phyloP scores from a whole-genome alignment of 805 yeast species.

The Yamadazyma akitaensis region DNA sequence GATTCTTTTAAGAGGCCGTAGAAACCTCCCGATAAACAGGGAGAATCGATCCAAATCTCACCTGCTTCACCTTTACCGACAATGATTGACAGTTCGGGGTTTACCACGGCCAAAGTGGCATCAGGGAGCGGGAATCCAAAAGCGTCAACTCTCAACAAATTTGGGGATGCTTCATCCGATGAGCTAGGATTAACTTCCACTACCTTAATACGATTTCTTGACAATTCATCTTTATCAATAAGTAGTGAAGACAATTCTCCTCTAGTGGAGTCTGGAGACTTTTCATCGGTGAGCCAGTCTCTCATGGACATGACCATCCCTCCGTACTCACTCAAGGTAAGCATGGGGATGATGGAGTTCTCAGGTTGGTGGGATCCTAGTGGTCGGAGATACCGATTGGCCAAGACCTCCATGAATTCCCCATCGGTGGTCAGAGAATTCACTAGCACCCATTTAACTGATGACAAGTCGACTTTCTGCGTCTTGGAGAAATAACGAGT shows the following conservation, averaged over 20 bases:
- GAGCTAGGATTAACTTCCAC: conserved; percentile 56
- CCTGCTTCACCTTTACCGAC: conserved; percentile 81
- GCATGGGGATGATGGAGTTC: conserved; percentile 80
- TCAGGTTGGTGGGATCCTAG: conserved; percentile 78
- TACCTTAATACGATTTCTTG: conserved; percentile 68
- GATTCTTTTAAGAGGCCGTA: conserved; percentile 71
- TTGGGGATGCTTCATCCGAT: conserved; percentile 39
- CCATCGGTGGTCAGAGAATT: conserved; percentile 88
- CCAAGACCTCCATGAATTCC: conserved; percentile 83
- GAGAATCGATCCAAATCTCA: conserved; percentile 96
- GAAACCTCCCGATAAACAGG: conserved; percentile 85
- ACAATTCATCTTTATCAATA: conserved; percentile 68
- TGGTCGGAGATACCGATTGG: conserved; percentile 88
- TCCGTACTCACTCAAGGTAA: conserved; percentile 89
- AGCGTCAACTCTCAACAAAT: conserved; percentile 68
- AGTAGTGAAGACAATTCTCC: conserved; percentile 60
- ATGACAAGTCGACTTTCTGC: conserved; percentile 70
- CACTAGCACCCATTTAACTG: conserved; percentile 85
- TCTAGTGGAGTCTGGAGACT: conserved; percentile 19
- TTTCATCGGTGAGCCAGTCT: conserved; percentile 74
- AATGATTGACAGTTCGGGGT: conserved; percentile 81
- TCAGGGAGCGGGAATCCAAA: conserved; percentile 95
- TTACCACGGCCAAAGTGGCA: conserved; percentile 88
- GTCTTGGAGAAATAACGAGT: conserved; percentile 78
- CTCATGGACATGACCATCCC: conserved; percentile 91